Percentiles rank a stretch among this genome's conserved stretches.
phyloP scores from a whole-genome alignment of 139 green algal genomes.

The Desmodesmus armatus region DNA sequence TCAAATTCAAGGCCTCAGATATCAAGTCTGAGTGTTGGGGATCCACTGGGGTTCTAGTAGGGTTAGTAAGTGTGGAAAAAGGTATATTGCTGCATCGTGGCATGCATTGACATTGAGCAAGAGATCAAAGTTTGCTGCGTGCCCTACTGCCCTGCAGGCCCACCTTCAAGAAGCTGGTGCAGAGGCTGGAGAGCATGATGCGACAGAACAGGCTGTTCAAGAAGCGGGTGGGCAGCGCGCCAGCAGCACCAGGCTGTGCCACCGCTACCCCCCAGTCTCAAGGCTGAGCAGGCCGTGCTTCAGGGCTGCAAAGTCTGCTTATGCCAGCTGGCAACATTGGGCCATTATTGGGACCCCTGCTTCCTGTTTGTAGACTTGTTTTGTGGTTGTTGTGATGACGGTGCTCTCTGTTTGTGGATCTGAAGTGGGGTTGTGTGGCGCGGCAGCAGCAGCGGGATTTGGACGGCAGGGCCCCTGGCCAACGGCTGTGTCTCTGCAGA shows the following conservation, averaged over 20 bases:
- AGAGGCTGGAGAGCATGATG: conserved; percentile 54
- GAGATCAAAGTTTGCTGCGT: neutral
- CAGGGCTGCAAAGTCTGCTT: neutral
- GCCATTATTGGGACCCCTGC: neutral
- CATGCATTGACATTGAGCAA: neutral
- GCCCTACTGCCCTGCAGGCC: conserved; percentile 44
- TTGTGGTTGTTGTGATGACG: too few species aligned
- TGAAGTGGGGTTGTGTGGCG: neutral
- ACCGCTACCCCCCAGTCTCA: neutral
- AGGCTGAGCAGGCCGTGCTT: neutral
- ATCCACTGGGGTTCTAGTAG: too few species aligned
- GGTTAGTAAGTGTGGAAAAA: too few species aligned
- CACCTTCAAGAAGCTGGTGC: conserved; percentile 53
- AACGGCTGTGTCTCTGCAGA: too few species aligned
- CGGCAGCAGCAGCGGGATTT: neutral
- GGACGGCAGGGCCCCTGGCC: too few species aligned
- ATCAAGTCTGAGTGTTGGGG: too few species aligned
- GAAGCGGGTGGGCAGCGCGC: conserved; percentile 19
- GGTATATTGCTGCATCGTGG: neutral
- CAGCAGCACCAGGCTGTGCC: conserved; percentile 56
- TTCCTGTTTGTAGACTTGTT: neutral
- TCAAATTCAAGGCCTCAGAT: too few species aligned
- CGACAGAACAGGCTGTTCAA: conserved; percentile 37
- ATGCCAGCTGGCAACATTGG: neutral
- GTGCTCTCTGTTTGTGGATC: neutral